These are phyloP conservation scores for Neurospora cerealis DNA, from an alignment of 495 filamentous ascomycete genomes.

Conservation along the genomic window DNA sequence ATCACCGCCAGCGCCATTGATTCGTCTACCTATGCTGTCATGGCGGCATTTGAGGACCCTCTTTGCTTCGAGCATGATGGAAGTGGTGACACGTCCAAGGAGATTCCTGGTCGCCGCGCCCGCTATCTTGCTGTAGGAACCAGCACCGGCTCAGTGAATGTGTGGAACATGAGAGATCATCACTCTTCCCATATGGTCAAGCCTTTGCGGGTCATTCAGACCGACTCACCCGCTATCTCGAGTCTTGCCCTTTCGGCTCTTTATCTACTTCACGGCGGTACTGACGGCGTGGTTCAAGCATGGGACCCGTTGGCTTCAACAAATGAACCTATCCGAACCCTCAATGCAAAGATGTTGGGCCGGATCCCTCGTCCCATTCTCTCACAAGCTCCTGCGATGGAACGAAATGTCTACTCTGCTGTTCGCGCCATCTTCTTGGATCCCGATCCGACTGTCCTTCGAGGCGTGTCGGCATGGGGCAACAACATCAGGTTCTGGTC, in stretches of 20 bases:
- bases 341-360: slow-evolving; percentile 79
- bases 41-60: slow-evolving; percentile 70
- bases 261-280: slow-evolving; percentile 85
- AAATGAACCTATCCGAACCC: slow-evolving; percentile 67
- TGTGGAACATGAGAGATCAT: slow-evolving; percentile 75
- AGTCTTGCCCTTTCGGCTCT: slow-evolving; percentile 79
- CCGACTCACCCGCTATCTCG: slow-evolving; percentile 81
- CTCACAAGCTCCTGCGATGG: slow-evolving; percentile 24
- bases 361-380: slow-evolving; percentile 49
- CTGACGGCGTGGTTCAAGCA: slow-evolving; percentile 88
- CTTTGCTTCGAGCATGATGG: slow-evolving; percentile 22
- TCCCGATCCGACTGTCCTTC: slow-evolving; percentile 78
- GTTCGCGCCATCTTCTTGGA: slow-evolving; percentile 79
- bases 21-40: slow-evolving; percentile 56
- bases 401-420: slow-evolving; percentile 63
- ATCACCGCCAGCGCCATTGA: slow-evolving; percentile 73
- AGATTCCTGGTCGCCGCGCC: slow-evolving; percentile 75
- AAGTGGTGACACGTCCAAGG: slow-evolving; percentile 14
- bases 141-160: slow-evolving; percentile 58
- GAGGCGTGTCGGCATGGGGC: slow-evolving; percentile 84
- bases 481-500: slow-evolving; percentile 86
- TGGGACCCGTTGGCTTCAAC: slow-evolving; percentile 92
- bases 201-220: slow-evolving; percentile 75
- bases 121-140: slow-evolving; percentile 78
- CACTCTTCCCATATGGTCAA: slow-evolving; percentile 39